Conservation (phyloP, 495 filamentous ascomycete species). For the Trypethelium eluteriae region DNA sequence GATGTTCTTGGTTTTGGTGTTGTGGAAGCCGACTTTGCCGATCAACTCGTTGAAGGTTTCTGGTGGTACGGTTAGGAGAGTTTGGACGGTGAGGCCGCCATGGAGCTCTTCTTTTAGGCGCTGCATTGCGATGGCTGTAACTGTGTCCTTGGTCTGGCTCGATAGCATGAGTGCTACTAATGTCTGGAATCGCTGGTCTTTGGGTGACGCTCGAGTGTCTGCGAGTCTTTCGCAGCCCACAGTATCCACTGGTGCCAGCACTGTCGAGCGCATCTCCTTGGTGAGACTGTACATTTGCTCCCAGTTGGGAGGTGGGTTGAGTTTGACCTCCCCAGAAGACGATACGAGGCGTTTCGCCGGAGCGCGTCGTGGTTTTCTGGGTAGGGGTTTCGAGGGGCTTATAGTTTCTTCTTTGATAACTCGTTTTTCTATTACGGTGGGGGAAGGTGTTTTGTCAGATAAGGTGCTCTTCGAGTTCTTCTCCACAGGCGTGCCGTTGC, state of each 20-base stretch:
- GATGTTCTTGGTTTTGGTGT: slow-evolving; percentile 90
- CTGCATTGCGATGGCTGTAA: slow-evolving; percentile 77
- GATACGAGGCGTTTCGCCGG: slow-evolving; percentile 59
- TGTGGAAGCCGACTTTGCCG: slow-evolving; percentile 82
- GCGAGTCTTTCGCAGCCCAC: slow-evolving; percentile 91
- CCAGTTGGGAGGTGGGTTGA: slow-evolving; percentile 74
- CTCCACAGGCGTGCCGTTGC: not conserved
- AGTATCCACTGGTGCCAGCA: slow-evolving; percentile 86
- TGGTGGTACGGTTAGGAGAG: slow-evolving; percentile 67
- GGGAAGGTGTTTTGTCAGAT: not conserved
- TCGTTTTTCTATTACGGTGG: not conserved
- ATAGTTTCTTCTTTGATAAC: not conserved
- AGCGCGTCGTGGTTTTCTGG: slow-evolving; percentile 45
- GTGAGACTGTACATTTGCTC: slow-evolving; percentile 71
- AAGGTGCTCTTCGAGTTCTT: not conserved
- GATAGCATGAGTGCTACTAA: slow-evolving; percentile 93
- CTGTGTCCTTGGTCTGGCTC: slow-evolving; percentile 91
- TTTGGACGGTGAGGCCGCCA: slow-evolving; percentile 64
- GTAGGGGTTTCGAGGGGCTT: not conserved
- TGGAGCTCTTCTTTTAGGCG: slow-evolving; percentile 66
- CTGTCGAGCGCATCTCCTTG: slow-evolving; percentile 65
- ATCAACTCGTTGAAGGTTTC: slow-evolving; percentile 71
- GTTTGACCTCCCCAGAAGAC: slow-evolving; percentile 45
- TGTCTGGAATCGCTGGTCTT: slow-evolving; percentile 79
- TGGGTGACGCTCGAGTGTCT: slow-evolving; percentile 41